phyloP scores from a whole-genome alignment of 2,329 filamentous ascomycete species.

The Pseudogymnoascus destructans region DNA sequence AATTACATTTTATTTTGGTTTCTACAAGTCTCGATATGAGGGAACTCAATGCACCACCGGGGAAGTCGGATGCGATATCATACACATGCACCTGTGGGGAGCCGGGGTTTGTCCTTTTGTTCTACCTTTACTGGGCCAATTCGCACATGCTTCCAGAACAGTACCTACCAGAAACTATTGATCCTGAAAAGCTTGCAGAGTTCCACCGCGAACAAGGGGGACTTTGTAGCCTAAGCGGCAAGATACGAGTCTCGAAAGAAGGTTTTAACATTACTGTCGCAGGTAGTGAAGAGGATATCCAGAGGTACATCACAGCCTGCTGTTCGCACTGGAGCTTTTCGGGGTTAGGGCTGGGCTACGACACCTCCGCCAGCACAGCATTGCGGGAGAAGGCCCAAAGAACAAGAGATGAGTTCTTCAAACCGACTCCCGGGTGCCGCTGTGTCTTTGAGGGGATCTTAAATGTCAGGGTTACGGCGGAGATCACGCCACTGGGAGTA shows the following conservation, averaged over 20 bases:
- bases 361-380: slow-evolving; percentile 8
- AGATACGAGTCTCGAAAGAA: slow-evolving; percentile 23
- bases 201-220: slow-evolving; percentile 19
- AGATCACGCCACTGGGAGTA: slow-evolving; percentile 26
- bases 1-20: background rate
- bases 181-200: slow-evolving; percentile 14
- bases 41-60: slow-evolving; percentile 7
- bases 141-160: slow-evolving; percentile 16
- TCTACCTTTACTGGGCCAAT: slow-evolving; percentile 25
- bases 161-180: slow-evolving; percentile 8
- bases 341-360: slow-evolving; percentile 15
- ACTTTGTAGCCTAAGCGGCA: slow-evolving; percentile 19
- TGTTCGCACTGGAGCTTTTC: slow-evolving; percentile 23
- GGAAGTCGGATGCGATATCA: slow-evolving; percentile 23
- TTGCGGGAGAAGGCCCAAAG: background rate
- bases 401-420: slow-evolving; percentile 19
- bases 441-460: slow-evolving; percentile 22
- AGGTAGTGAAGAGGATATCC: slow-evolving; percentile 17
- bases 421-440: slow-evolving; percentile 22
- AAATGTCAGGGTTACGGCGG: slow-evolving; percentile 19
- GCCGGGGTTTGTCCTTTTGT: slow-evolving; percentile 23
- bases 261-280: slow-evolving; percentile 26
- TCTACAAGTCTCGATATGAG: background rate
- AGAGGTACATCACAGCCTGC: slow-evolving; percentile 21
- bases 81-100: slow-evolving; percentile 23